Base-by-base conservation (phyloP, 1,284 basidiomycete species). In the Abortiporus biennis region DNA sequence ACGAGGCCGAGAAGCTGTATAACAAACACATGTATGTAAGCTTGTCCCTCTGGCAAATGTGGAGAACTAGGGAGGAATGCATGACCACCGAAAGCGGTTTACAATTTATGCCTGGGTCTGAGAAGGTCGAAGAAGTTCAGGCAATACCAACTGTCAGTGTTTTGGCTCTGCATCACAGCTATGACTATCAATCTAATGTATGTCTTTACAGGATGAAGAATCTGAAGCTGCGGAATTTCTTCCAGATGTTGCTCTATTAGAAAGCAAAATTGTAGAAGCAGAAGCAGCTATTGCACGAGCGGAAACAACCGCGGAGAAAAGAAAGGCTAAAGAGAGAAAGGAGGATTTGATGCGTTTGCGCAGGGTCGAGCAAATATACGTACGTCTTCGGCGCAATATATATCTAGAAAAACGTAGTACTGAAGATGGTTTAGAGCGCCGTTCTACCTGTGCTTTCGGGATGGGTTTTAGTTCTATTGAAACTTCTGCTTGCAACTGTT, bases 1-100 rank as follows among this genome's bases (percentile, higher is more conserved):
- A 93, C 39, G 96, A 99, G 62, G 96, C 96, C 1, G 90, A 95
- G 59, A 80, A 78, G 47, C 72, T 99, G 29, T 99, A 96, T 62
- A 78, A 80, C 52, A 80, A 79, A 50, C 92, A 99, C 57, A 86
- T 96, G 80, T 87, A 96, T 57, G 76, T 98, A 46, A 89, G 89
- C 39, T 69, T 94, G 38, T 80, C 92, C 19, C 66, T 98, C 25
- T 85, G 85, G 70, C 96, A 99, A 67, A 92, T 93, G 74, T 98
- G 92, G 89, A 75, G 87, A 59, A 86, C 92, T 3, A 73, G 96
- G 43, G 94, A 98, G 61, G 94, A 98, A 55, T 96, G 88, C 56
- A 88, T 96, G 72, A 84, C 85, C 2, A 81, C 87, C 41, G 96
- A 99, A 67, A 91, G 92, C 54, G 96, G 95, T 9, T 65, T 97